phyloP scores from a whole-genome alignment of 1,284 basidiomycete species.

The Apiotrichum gamsii region DNA sequence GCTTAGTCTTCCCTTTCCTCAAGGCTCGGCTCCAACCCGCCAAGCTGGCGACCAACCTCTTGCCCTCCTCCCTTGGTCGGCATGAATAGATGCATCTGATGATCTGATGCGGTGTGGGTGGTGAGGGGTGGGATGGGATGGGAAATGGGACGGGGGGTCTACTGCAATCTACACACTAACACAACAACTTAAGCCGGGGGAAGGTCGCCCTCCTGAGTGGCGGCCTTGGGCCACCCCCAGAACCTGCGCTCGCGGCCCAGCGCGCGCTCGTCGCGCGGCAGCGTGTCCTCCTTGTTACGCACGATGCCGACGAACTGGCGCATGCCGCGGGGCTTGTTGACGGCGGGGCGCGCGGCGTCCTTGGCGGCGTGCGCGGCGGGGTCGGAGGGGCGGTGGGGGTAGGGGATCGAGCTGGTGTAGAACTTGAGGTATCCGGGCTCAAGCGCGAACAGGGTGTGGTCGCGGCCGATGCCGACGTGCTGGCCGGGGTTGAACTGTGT shows the following conservation, averaged over 20 bases:
- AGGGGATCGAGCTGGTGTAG: slow-evolving; percentile 54
- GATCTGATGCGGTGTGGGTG: slow-evolving; percentile 2
- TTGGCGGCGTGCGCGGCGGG: slow-evolving; percentile 8
- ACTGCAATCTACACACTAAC: too few species aligned
- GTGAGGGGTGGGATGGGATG: too few species aligned
- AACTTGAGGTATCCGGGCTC: slow-evolving; percentile 86
- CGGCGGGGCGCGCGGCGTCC: slow-evolving; percentile 12
- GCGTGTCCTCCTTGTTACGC: slow-evolving; percentile 65
- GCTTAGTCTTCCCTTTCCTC: neutral
- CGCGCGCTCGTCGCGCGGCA: slow-evolving; percentile 69
- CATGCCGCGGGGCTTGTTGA: slow-evolving; percentile 41
- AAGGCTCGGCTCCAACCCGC: neutral
- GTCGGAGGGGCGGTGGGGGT: slow-evolving; percentile 46
- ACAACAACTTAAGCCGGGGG: too few species aligned
- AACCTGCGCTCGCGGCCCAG: slow-evolving; percentile 53
- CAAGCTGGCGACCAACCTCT: neutral
- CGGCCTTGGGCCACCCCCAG: slow-evolving; percentile 41
- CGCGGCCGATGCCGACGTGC: slow-evolving; percentile 81
- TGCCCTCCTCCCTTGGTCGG: neutral
- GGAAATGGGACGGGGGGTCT: too few species aligned
- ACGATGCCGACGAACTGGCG: slow-evolving; percentile 78
- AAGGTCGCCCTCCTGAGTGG: neutral
- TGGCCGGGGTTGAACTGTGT: slow-evolving; percentile 84
- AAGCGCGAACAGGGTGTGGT: slow-evolving; percentile 84
- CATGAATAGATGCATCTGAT: slow-evolving; percentile 14